Base-by-base conservation (phyloP, 306 rosid species). In the Corylus avellana region DNA sequence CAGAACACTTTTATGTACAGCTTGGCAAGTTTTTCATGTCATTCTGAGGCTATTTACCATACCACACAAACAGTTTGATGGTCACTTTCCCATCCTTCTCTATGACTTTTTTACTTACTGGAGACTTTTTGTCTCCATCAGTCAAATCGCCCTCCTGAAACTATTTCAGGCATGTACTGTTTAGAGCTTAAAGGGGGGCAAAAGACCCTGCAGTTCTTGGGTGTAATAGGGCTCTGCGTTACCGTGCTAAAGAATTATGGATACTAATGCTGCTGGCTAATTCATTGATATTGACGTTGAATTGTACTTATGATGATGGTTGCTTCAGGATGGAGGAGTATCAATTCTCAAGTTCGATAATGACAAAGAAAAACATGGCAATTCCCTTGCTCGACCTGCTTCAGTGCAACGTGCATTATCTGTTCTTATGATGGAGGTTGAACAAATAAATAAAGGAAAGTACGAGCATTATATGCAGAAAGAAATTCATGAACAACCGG, bases 401-500 rank as follows among this genome's bases (percentile, higher is more conserved):
- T 88, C 99, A 10, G 95, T 95, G 77, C 96, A 90, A 70, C 97
- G 99, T 42, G 99, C 99, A 56, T 87, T 95, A 78, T 95, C 99
- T 48, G 88, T 90, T 87, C 98, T 95, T 72, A 96, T 93, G 85
- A 89, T 95, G 99, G 98, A 93, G 89, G 99, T 93, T 71, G 94
- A 95, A 80, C 99, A 95, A 88, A 95, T 95, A 84, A 95, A 95
- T 57, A 95, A 93, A 85, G 99, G 99, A 64, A 91, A 77, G 50
- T 95, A 89, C 69, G 90, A 95, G 80, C 99, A 95, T 79, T 95
- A 95, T 81, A 94, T 95, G 99, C 99, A 95, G 86, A 95, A 95
- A 85, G 99, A 95, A 90, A 95, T 95, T 82, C 91, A 95, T 44
- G 98, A 95, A 84, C 99, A 93, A 79, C 96, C 99, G 20, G 98